These are phyloP conservation scores for Barnettozyma populi DNA, from an alignment of 805 yeast genomes.

Conservation along the genomic window DNA sequence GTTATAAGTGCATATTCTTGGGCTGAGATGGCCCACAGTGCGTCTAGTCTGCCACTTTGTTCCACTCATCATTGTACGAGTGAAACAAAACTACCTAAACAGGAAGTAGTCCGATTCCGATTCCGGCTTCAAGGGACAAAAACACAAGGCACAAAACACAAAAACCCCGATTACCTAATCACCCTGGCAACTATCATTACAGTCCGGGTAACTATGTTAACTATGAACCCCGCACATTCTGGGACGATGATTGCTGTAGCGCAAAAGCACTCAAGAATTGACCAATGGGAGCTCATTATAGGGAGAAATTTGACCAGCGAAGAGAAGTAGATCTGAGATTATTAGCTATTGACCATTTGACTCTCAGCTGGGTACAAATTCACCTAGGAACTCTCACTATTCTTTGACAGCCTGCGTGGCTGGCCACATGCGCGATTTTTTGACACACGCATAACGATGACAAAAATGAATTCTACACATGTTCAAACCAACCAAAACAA, in stretches of 20 bases:
- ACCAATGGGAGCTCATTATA: not conserved
- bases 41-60: no score
- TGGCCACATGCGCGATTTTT: slow-evolving; percentile 9
- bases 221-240: slow-evolving; percentile 1
- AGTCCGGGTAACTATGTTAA: not conserved
- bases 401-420: not conserved
- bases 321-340: not conserved
- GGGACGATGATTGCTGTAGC: not conserved
- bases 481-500: not conserved
- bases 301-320: not conserved
- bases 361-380: no score
- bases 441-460: slow-evolving; percentile 3
- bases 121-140: no score
- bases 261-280: not conserved
- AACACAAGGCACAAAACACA: no score
- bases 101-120: not conserved
- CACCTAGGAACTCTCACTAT: not conserved
- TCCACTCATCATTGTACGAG: no score
- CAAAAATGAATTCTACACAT: not conserved
- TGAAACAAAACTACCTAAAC: not conserved
- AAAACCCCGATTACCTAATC: slow-evolving; percentile 3
- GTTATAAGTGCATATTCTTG: no score
- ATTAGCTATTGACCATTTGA: not conserved
- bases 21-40: no score
- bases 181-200: slow-evolving; percentile 11